A percentile compares a stretch with the other conserved stretches of the same genome.
Conservation (phyloP, 176 grass and related monocot genomes). For the Oropetium thomaeum region DNA sequence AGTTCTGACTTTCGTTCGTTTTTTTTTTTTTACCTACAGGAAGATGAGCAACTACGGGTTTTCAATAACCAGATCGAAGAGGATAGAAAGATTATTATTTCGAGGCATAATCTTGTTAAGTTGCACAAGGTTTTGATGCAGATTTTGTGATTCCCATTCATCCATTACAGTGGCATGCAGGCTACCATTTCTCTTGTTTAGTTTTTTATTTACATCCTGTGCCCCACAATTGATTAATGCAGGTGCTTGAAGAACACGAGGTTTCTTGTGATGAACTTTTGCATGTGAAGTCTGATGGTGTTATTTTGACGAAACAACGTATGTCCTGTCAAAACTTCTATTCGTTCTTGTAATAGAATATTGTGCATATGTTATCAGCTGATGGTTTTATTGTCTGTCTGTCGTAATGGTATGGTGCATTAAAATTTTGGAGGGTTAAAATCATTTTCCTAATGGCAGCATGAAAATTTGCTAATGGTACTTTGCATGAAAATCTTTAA, state of each 20-base stretch:
- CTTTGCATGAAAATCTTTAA: too few relatives aligned
- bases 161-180: conserved; percentile 6
- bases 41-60: conserved; percentile 63
- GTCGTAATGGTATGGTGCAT: not conserved
- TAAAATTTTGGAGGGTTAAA: not conserved
- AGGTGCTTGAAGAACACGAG: conserved; percentile 82
- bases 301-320: conserved; percentile 88
- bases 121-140: conserved; percentile 71
- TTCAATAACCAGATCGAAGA: conserved; percentile 92
- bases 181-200: not conserved
- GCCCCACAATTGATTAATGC: conserved; percentile 24
- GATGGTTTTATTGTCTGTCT: not conserved
- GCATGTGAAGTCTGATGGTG: conserved; percentile 81
- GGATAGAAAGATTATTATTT: conserved; percentile 92
- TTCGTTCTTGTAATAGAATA: not conserved
- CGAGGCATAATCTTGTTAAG: conserved; percentile 86
- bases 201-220: not conserved
- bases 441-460: not conserved
- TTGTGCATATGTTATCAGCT: not conserved
- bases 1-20: not conserved
- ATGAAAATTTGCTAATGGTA: too few relatives aligned
- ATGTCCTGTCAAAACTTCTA: conserved; percentile 35
- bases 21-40: conserved; percentile 54
- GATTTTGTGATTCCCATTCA: conserved; percentile 9
- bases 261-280: conserved; percentile 77